Evolutionary conservation across 345 rosid genomes (phyloP).

Genomic region (Syzygium grande): DNA sequence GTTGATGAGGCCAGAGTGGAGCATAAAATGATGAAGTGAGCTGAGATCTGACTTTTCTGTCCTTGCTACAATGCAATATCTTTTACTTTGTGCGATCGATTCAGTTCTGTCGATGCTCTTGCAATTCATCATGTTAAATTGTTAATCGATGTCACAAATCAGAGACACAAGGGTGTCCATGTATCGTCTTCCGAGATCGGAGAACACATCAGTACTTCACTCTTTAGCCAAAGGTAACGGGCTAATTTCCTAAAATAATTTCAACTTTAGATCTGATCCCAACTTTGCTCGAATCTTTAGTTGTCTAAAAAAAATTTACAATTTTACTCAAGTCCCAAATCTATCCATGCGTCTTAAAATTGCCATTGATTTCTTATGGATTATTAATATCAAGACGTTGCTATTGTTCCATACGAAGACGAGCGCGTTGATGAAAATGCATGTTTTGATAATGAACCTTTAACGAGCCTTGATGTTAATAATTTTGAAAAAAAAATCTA

Average conservation of each 20-base stretch:
- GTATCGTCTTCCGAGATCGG: not conserved
- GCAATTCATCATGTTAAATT: not conserved
- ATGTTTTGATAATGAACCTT: fast-evolving
- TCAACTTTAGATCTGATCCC: too few species aligned
- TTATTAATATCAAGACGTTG: not conserved
- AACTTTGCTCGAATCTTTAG: too few species aligned
- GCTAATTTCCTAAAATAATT: too few species aligned
- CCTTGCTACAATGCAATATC: not conserved
- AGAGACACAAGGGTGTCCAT: not conserved
- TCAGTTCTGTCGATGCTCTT: not conserved
- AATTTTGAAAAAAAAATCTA: not conserved
- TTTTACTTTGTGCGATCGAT: not conserved
- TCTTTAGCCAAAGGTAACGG: too few species aligned
- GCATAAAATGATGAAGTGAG: not conserved
- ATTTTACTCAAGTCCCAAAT: too few species aligned
- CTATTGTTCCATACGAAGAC: fast-evolving
- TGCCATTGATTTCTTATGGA: too few species aligned
- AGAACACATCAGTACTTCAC: not conserved
- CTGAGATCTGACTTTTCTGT: not conserved
- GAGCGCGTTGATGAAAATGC: not conserved
- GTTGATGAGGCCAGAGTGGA: not conserved
- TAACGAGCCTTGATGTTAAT: not conserved
- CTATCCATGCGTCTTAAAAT: too few species aligned
- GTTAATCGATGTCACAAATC: not conserved
- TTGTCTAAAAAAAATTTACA: too few species aligned